Evolutionary conservation across 805 yeast genomes (phyloP).

Genomic region (Nakazawaea peltata): DNA sequence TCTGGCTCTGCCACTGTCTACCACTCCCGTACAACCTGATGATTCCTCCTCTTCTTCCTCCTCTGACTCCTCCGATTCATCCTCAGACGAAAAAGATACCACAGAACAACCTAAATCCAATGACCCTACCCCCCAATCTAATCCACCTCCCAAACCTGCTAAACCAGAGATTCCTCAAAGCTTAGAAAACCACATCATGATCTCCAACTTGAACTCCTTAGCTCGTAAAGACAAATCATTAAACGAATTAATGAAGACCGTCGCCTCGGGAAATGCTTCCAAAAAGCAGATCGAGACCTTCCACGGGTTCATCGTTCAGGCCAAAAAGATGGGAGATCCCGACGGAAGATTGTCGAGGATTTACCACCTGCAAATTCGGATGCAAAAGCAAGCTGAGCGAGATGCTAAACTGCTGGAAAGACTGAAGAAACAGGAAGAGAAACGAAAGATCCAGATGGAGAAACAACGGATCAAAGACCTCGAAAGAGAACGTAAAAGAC

Average conservation of each 20-base stretch:
- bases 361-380: constrained; percentile 8
- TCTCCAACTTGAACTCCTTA: constrained; percentile 73
- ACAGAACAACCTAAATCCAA: no score
- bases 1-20: neutral
- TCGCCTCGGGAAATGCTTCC: constrained; percentile 76
- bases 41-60: no score
- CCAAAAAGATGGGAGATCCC: constrained; percentile 59
- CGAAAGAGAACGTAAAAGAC: constrained; percentile 15
- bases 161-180: constrained; percentile 35
- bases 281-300: constrained; percentile 67
- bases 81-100: no score
- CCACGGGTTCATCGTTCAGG: constrained; percentile 73
- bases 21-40: no score
- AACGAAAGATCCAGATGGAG: constrained; percentile 9
- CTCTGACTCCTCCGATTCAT: no score
- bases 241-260: constrained; percentile 69
- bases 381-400: constrained; percentile 12
- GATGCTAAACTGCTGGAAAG: constrained; percentile 10
- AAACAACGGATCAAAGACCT: constrained; percentile 13
- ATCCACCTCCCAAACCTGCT: constrained; percentile 10
- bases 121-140: no score
- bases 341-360: constrained; percentile 2
- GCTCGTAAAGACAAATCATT: constrained; percentile 68
- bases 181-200: constrained; percentile 71
- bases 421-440: constrained; percentile 11